A percentile compares a stretch with the other conserved stretches of the same genome.
Evolutionary conservation across 495 filamentous ascomycete species (phyloP).

Genomic region (Talaromyces borbonicus): DNA sequence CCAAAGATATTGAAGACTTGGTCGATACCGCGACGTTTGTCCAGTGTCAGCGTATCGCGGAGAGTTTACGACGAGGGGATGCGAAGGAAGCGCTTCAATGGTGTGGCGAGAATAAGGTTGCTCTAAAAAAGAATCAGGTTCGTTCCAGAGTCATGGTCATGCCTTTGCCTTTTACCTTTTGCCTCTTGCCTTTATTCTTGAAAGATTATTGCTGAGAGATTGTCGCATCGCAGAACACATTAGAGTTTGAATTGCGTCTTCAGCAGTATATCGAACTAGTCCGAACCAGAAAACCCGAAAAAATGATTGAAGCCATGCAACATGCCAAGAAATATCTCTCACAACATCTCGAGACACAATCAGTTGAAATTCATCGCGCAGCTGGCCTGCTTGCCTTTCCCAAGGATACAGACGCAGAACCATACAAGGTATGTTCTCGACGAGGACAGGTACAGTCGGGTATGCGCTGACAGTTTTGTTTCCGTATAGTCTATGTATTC

Average conservation of each 20-base stretch:
- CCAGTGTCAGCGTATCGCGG: slow-evolving; percentile 64
- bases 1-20: slow-evolving; percentile 63
- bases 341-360: slow-evolving; percentile 55
- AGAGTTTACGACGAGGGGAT: slow-evolving; percentile 58
- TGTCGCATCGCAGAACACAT: slow-evolving; percentile 53
- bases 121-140: slow-evolving; percentile 74
- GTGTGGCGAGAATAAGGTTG: slow-evolving; percentile 87
- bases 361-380: slow-evolving; percentile 57
- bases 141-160: slow-evolving; percentile 20
- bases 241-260: slow-evolving; percentile 89
- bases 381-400: slow-evolving; percentile 70
- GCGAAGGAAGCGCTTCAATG: slow-evolving; percentile 73
- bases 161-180: too few relatives aligned
- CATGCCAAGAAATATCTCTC: slow-evolving; percentile 75
- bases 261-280: slow-evolving; percentile 94
- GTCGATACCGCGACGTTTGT: slow-evolving; percentile 88
- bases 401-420: slow-evolving; percentile 49
- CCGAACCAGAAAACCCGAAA: slow-evolving; percentile 46
- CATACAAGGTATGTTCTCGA: slow-evolving; percentile 50
- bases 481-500: slow-evolving; percentile 58
- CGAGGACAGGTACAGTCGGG: neutral
- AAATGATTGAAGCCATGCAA: slow-evolving; percentile 62
- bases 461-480: slow-evolving; percentile 10
- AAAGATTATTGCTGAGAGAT: slow-evolving; percentile 11
- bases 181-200: too few relatives aligned